Conservation (phyloP, 768 basidiomycete species). For the Auriscalpium microsporum region DNA sequence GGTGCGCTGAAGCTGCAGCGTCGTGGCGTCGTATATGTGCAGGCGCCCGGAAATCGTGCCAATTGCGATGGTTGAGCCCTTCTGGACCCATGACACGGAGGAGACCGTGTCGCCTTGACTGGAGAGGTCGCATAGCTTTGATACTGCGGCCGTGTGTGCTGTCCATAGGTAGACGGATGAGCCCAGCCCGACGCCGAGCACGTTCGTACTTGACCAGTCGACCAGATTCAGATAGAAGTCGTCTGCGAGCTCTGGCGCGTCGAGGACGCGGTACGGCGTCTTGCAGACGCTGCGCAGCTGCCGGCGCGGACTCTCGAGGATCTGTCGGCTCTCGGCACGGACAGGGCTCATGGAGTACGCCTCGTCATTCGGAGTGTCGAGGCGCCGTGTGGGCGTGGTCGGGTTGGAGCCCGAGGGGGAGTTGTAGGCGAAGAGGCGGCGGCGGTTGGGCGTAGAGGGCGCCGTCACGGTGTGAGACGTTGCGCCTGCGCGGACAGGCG, state of each 20-base stretch:
- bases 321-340: conserved; percentile 67
- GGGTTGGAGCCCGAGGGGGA: conserved; percentile 49
- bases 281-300: conserved; percentile 80
- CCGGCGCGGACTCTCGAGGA: conserved; percentile 80
- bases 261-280: conserved; percentile 93
- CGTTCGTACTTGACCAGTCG: conserved; percentile 94
- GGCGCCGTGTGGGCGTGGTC: conserved; percentile 43
- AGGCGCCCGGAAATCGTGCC: conserved; percentile 86
- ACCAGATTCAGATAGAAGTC: conserved; percentile 98
- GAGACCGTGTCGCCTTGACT: conserved; percentile 66
- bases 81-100: conserved; percentile 90
- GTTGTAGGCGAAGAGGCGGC: conserved; percentile 62
- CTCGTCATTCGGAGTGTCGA: conserved; percentile 82
- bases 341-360: conserved; percentile 90
- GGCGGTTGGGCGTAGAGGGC: conserved; percentile 38
- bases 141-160: conserved; percentile 86
- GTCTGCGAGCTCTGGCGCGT: conserved; percentile 94
- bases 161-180: conserved; percentile 96
- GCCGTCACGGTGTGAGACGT: conserved; percentile 20
- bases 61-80: conserved; percentile 84
- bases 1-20: conserved; percentile 65
- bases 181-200: conserved; percentile 88
- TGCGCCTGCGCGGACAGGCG: conserved; percentile 33
- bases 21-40: conserved; percentile 89
- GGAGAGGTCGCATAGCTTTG: conserved; percentile 78